Percentiles rank a stretch among this genome's conserved stretches.
Conservation (phyloP, 129 eudicot genomes). For the Scalesia atractyloides region DNA sequence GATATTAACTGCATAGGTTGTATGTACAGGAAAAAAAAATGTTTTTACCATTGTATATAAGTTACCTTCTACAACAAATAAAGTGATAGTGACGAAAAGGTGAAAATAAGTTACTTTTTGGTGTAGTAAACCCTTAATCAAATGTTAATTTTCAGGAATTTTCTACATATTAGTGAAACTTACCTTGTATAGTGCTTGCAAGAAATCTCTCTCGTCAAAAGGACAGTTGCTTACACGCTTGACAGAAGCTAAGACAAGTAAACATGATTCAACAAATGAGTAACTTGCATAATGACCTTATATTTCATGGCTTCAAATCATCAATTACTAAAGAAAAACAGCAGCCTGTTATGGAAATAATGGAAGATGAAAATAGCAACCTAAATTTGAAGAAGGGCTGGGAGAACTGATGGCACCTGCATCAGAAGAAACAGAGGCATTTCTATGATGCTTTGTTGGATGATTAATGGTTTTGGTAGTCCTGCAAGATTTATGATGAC, state of each 20-base stretch:
- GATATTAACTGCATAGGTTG: no score
- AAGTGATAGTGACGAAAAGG: not conserved
- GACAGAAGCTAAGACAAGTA: conserved; percentile 44
- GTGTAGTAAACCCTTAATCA: not conserved
- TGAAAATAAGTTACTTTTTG: not conserved
- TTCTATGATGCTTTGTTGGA: conserved; percentile 60
- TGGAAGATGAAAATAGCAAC: conserved; percentile 31
- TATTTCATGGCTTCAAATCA: not conserved
- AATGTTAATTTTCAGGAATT: not conserved
- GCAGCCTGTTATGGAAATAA: not conserved
- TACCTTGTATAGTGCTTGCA: conserved; percentile 90
- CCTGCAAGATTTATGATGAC: conserved; percentile 34
- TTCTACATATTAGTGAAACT: not conserved
- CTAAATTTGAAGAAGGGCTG: conserved; percentile 46
- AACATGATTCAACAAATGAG: conserved; percentile 24
- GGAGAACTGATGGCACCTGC: conserved; percentile 49
- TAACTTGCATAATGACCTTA: not conserved
- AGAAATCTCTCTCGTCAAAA: conserved; percentile 61
- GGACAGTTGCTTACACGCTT: conserved; percentile 63
- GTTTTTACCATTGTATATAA: not conserved
- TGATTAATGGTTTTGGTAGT: conserved; percentile 42
- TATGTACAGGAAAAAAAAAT: not conserved
- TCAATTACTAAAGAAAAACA: not conserved
- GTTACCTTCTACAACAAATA: not conserved
- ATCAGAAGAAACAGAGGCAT: conserved; percentile 61